Evolutionary conservation across 2,329 filamentous ascomycete genomes (phyloP), one percentile per base, ranked within the genome.

Genomic region (Botrytis deweyae): DNA sequence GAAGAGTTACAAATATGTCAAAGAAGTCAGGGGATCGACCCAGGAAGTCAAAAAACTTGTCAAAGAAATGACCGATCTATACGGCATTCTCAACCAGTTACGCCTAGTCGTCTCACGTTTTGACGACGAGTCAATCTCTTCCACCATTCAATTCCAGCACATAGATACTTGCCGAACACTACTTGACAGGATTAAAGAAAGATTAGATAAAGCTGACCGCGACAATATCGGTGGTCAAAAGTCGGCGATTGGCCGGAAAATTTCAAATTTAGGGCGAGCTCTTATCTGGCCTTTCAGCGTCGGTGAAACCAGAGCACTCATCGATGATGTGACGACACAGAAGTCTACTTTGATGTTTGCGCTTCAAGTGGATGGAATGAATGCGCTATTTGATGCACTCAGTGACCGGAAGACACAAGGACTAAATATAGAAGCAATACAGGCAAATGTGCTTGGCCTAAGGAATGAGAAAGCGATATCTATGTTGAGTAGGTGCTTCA

Each of bases 1-100:
- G 4, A 73, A 64, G 14, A 64, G 66, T 20, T 73, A 70, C 55
- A 67, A 67, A 40, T 75, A 70, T 25, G 44, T 75, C 22, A 74
- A 64, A 38, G 33, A 64, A 49, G 72, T 58, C 7, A 69, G 29
- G 33, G 65, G 64, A 46, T 67, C 65, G 10, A 18, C 42, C 10
- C 49, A 67, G 20, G 62, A 70, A 61, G 22, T 75, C 14, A 70
- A 70, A 33, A 70, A 63, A 20, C 66, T 74, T 18, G 16, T 76
- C 16, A 36, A 66, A 7, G 33, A 40, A 25, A 68, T 55, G 46
- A 40, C 46, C 25, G 16, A 68, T 68, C 33, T 68, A 40, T 68
- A 68, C 25, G 65, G 46, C 4, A 55, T 55, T 68, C 65, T 68
- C 1, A 55, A 68, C 36, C 25, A 40, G 14, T 29, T 68, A 29